Evolutionary conservation across 2,329 filamentous ascomycete species (phyloP).

Genomic region (Hymenoscyphus albidus): DNA sequence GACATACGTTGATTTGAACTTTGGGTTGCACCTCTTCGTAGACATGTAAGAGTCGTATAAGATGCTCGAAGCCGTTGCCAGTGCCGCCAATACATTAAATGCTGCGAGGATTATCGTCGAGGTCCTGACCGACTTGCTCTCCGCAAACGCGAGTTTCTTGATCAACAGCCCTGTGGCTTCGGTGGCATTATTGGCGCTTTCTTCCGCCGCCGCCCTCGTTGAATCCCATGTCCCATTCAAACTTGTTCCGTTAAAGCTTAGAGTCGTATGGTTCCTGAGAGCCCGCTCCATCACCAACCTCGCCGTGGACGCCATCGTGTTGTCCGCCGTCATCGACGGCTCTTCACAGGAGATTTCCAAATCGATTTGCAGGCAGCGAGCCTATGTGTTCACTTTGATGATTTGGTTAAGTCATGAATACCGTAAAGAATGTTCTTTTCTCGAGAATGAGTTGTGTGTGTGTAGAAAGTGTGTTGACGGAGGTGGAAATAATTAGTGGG

Average conservation of each 20-base stretch:
- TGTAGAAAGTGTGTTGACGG: conserved; percentile 18
- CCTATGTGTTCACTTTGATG: conserved; percentile 30
- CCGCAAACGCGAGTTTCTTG: conserved; percentile 32
- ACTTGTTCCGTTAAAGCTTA: conserved; percentile 2
- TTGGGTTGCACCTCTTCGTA: conserved; percentile 34
- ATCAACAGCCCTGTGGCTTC: conserved; percentile 24
- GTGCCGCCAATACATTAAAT: conserved; percentile 58
- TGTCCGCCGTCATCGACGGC: conserved; percentile 15
- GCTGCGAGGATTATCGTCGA: conserved; percentile 58
- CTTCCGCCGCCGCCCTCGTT: conserved; percentile 5
- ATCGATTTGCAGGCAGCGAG: conserved; percentile 29
- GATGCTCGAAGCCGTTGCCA: conserved; percentile 53
- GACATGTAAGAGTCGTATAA: conserved; percentile 46
- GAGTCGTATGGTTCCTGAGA: conserved; percentile 13
- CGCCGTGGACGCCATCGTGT: conserved; percentile 25
- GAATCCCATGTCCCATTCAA: conserved; percentile 6
- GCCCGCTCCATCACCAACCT: conserved; percentile 27
- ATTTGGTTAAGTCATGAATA: conserved; percentile 34
- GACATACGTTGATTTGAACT: conserved; percentile 42
- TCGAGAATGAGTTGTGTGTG: conserved; percentile 15
- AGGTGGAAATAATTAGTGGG: conserved; percentile 26
- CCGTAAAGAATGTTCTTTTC: conserved; percentile 20
- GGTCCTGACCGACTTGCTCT: conserved; percentile 53
- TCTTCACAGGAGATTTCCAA: conserved; percentile 18
- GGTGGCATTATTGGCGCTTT: conserved; percentile 13